Evolutionary conservation across 768 basidiomycete genomes (phyloP), one percentile per base, ranked within the genome.

Genomic region (Candolleomyces aberdarensis): DNA sequence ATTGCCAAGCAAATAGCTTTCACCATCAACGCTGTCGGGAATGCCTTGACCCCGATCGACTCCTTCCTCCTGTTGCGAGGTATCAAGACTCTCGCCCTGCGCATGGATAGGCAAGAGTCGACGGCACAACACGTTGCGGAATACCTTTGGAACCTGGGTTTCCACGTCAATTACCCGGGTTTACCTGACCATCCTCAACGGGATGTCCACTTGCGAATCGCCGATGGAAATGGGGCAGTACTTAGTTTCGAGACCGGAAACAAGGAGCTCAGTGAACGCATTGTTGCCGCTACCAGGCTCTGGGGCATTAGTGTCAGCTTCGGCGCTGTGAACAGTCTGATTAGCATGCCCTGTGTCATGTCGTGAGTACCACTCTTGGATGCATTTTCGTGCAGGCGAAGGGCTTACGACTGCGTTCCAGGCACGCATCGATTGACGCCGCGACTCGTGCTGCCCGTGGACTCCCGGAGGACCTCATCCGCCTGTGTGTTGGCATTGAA

Each of bases 341-440:
- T 98, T 76, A 94, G 92, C 64, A 98, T 99, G 96, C 97, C 97
- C 41, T 98, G 97, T 72, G 87, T 94, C 67, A 98, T 99, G 97
- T 97, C 95, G 96, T 98, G 74, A 78, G 96, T 91, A 5, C 58
- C 36, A 36, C 36, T 36, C 36, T 36, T 11, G 11, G 36, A 36
- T 36, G 11, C 36, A 36, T 36, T 36, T 36, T 11, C 36, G 36
- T 36, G 36, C 36, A 36, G 36, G 36, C 11, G 36, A 36, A 36
- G 36, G 36, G 36, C 36, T 36, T 36, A 36, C 36, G 8, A 36
- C 36, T 36, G 36, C 36, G 36, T 36, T 58, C 14, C 65, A 96
- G 96, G 17, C 97, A 99, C 72, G 95, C 97, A 22, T 98, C 97
- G 43, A 99, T 99, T 65, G 96, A 98, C 69, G 87, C 97, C 22